Conservation (phyloP, 73 alveolate genomes). For the Paramecium pentaurelia region DNA sequence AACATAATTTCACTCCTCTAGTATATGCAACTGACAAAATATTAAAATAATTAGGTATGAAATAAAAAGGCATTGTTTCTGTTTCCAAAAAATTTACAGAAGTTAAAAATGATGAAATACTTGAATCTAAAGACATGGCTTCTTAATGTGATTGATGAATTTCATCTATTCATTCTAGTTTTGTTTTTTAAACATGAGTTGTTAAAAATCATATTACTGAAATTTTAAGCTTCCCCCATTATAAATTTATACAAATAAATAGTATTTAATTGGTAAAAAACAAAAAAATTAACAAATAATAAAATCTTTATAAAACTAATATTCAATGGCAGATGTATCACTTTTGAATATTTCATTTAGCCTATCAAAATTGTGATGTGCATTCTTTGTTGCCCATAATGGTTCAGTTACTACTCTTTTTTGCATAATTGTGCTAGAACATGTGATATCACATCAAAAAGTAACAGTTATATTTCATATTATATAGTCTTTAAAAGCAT, state of each 20-base stretch:
- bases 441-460: not conserved
- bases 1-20: not conserved
- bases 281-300: not conserved
- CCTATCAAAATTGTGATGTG: conserved; percentile 6
- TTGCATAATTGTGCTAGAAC: conserved; percentile 30
- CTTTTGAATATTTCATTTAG: not conserved
- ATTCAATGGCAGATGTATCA: not conserved
- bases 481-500: not conserved
- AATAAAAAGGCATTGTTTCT: not conserved
- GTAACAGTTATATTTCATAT: not conserved
- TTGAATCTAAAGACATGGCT: not conserved
- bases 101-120: not conserved
- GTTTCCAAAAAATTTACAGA: not conserved
- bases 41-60: conserved; percentile 11
- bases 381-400: conserved; percentile 1
- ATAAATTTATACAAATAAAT: not conserved
- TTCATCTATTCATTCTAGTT: not conserved
- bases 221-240: not conserved
- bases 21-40: not conserved
- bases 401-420: conserved; percentile 10
- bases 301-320: not conserved
- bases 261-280: not conserved
- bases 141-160: not conserved
- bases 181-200: not conserved
- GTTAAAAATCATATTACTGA: not conserved